phyloP scores from a whole-genome alignment of 1,284 basidiomycete genomes.

The Cryptococcus deneoformans region DNA sequence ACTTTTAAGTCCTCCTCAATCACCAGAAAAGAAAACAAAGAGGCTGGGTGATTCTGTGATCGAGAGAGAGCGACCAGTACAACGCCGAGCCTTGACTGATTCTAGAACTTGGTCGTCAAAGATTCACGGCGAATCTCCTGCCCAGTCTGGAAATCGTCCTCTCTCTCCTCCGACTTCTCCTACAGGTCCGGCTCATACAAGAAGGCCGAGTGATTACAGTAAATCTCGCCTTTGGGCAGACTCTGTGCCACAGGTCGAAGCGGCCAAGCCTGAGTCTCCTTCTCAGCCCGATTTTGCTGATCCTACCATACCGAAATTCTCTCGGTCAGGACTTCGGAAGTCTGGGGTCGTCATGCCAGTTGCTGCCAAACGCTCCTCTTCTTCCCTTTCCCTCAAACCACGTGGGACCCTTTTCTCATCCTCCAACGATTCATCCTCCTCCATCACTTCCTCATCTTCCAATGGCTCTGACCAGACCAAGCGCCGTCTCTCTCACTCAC shows the following conservation, averaged over 20 bases:
- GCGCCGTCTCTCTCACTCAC: slow-evolving; percentile 1
- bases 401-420: slow-evolving; percentile 1
- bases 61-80: neutral
- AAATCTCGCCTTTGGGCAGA: slow-evolving; percentile 6
- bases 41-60: slow-evolving; percentile 2
- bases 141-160: slow-evolving; percentile 12
- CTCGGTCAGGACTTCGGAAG: slow-evolving; percentile 27
- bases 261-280: neutral
- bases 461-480: neutral
- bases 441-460: slow-evolving; percentile 3
- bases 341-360: slow-evolving; percentile 33
- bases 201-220: neutral
- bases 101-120: neutral
- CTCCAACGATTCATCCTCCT: slow-evolving; percentile 9
- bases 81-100: neutral
- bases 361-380: slow-evolving; percentile 18
- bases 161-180: slow-evolving; percentile 14
- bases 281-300: slow-evolving; percentile 8
- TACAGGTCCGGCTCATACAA: slow-evolving; percentile 1
- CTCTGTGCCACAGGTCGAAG: neutral
- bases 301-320: slow-evolving; percentile 31
- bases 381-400: slow-evolving; percentile 9
- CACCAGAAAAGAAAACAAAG: slow-evolving; percentile 18
- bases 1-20: slow-evolving; percentile 24
- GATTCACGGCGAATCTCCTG: neutral